Percentiles rank a stretch among this genome's conserved stretches.
These are phyloP conservation scores for Tulasnella calospora DNA, from an alignment of 768 basidiomycete genomes.

Conservation along the genomic window DNA sequence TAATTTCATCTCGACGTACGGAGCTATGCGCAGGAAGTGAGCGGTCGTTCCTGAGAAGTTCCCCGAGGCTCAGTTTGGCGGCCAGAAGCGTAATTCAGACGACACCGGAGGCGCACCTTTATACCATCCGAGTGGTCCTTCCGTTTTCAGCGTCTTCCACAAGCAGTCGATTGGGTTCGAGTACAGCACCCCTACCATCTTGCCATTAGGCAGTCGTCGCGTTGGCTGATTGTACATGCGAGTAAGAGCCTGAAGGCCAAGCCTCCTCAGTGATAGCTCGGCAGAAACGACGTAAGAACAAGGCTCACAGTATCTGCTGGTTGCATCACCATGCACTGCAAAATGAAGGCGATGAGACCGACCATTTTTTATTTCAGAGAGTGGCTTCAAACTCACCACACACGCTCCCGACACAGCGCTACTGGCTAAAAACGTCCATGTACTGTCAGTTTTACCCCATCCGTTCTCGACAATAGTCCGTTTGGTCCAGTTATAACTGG, in stretches of 20 bases:
- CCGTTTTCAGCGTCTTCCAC: slow-evolving; percentile 89
- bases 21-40: slow-evolving; percentile 87
- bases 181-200: slow-evolving; percentile 69
- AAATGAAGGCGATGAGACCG: background rate
- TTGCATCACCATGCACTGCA: slow-evolving; percentile 85
- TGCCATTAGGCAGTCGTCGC: slow-evolving; percentile 61
- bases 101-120: slow-evolving; percentile 53
- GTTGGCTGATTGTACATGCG: slow-evolving; percentile 97
- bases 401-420: slow-evolving; percentile 86
- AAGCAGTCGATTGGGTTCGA: slow-evolving; percentile 92
- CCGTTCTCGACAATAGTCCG: slow-evolving; percentile 63
- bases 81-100: background rate
- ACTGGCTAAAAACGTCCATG: slow-evolving; percentile 82
- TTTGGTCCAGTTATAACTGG: slow-evolving; percentile 93
- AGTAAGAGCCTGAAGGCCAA: slow-evolving; percentile 61
- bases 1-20: slow-evolving; percentile 46
- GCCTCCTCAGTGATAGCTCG: slow-evolving; percentile 18
- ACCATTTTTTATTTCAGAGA: background rate
- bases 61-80: background rate
- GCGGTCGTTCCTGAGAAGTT: slow-evolving; percentile 75
- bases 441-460: slow-evolving; percentile 67
- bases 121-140: slow-evolving; percentile 93
- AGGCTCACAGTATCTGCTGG: slow-evolving; percentile 76
- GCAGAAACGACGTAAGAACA: slow-evolving; percentile 20
- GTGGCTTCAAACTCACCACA: slow-evolving; percentile 56